Base-by-base conservation (phyloP, 164 flowering plant species). In the Kingdonia uniflora region DNA sequence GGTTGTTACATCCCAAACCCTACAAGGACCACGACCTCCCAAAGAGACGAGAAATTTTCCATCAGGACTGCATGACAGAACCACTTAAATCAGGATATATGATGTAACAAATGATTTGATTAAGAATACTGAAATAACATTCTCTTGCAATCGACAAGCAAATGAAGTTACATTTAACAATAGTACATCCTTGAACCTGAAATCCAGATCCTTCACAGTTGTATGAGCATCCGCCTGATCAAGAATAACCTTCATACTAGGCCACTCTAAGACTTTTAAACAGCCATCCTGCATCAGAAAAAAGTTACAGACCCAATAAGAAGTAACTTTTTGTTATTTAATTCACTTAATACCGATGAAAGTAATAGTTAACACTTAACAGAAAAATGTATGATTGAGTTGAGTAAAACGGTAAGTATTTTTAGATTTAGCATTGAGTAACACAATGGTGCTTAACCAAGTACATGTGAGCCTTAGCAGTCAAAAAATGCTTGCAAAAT, bases 261-360 rank as follows among this genome's bases (percentile, higher is more conserved):
- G 97, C 99, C 97, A 89, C 76, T 79, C 83, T 57, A 83, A 94
- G 65, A 82, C 78, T 73, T 86, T 80, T 61, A 94, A 72, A 56
- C 77, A 79, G 22, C 99, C 99, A 74, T 87, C 86, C 99, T 94
- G 82, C 73, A 79, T 76, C 76, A 44, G 49, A 21, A 44, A 41
- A 73, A n/a, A 26, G 57, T 72, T 43, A 45, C 13, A 14, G 19
- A 25, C n/a, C 24, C 15, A 14, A 49, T 23, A 6, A 22, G 35
- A n/a, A n/a, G n/a, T n/a, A n/a, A n/a, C n/a, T n/a, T n/a, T n/a
- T n/a, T n/a, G n/a, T n/a, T n/a, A n/a, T n/a, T n/a, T n/a, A n/a
- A n/a, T n/a, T n/a, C n/a, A n/a, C n/a, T n/a, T n/a, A n/a, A n/a
- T n/a, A n/a, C n/a, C n/a, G n/a, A n/a, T n/a, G n/a, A n/a, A n/a